Evolutionary conservation across 1,284 basidiomycete species (phyloP), one percentile per base, ranked within the genome.

Genomic region (Tetrapyrgos nigripes): DNA sequence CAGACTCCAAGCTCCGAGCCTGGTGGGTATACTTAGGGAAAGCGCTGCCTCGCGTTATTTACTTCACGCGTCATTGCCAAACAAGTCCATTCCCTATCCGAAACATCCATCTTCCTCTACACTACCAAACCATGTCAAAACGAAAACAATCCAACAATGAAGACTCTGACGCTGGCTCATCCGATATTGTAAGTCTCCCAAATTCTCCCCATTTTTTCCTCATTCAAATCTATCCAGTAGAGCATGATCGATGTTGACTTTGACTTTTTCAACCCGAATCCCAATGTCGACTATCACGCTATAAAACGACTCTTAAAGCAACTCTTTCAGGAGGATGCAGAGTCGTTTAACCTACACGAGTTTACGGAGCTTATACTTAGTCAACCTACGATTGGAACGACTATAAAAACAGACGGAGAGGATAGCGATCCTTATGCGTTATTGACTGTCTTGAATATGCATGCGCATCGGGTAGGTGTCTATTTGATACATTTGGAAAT

Each of bases 401-500:
- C 93, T 1, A 88, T 97, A 69, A 97, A 97, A 77, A 93, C 91
- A 17, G 94, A 97, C 68, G 94, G 94, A 9, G 83, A 84, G 53
- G 92, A 94, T 67, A 92, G 89, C 64, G 94, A 96, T 77, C 94
- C 95, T 17, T 94, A 89, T 69, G 93, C 93, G 1, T 77, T 95
- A 55, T 75, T 97, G 52, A 94, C 91, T 3, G 91, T 92, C 40
- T 70, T 97, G 17, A 94, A 96, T 69, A 82, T 96, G 78, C 84
- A 88, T 61, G 76, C 85, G n/a, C 84, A 94, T 69, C 83, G 87
- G 73, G 92, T 92, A 66, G 64, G 82, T 70, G 26, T 13, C 27
- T n/a, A 17, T n/a, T n/a, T n/a, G n/a, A n/a, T 27, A n/a, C 24
- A 10, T 49, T 31, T 48, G 31, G n/a, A n/a, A n/a, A n/a, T n/a